A percentile compares a stretch with the other conserved stretches of the same genome.
Evolutionary conservation across 2,329 filamentous ascomycete genomes (phyloP).

Genomic region (Fusarium nygamai): DNA sequence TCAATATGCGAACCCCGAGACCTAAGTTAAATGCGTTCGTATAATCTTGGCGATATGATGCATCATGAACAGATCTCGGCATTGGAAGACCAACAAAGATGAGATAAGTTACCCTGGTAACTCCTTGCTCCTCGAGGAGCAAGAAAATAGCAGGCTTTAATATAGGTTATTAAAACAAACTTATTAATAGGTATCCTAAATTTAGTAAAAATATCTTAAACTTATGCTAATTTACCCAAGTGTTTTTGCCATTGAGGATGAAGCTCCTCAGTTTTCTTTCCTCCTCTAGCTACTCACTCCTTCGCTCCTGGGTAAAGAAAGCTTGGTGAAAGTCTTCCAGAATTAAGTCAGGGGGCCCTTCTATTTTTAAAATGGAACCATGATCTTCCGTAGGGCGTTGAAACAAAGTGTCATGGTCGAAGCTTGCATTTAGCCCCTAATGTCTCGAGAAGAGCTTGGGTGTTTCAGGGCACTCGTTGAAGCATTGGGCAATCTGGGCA

Average conservation of each 20-base stretch:
- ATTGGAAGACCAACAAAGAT: not conserved
- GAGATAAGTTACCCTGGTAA: too few relatives aligned
- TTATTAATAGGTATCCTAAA: too few relatives aligned
- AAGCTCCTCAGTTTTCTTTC: too few relatives aligned
- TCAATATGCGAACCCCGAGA: not conserved
- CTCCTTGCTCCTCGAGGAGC: too few relatives aligned
- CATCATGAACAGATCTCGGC: too few relatives aligned
- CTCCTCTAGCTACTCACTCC: too few relatives aligned
- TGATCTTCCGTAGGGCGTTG: not conserved
- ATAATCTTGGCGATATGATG: not conserved
- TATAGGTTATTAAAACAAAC: too few relatives aligned
- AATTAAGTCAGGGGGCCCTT: not conserved
- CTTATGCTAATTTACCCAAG: too few relatives aligned
- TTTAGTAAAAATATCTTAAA: too few relatives aligned
- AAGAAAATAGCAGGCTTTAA: too few relatives aligned
- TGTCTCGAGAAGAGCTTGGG: not conserved
- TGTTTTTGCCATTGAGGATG: too few relatives aligned
- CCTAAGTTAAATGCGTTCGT: rapidly evolving
- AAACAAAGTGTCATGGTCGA: not conserved
- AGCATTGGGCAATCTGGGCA: not conserved
- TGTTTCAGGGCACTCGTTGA: not conserved
- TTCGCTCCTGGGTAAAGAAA: not conserved
- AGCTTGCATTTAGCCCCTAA: not conserved
- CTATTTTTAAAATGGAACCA: not conserved
- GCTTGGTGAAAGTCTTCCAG: not conserved